Evolutionary conservation across 2,329 filamentous ascomycete species (phyloP).

Genomic region (Fusarium sp.): DNA sequence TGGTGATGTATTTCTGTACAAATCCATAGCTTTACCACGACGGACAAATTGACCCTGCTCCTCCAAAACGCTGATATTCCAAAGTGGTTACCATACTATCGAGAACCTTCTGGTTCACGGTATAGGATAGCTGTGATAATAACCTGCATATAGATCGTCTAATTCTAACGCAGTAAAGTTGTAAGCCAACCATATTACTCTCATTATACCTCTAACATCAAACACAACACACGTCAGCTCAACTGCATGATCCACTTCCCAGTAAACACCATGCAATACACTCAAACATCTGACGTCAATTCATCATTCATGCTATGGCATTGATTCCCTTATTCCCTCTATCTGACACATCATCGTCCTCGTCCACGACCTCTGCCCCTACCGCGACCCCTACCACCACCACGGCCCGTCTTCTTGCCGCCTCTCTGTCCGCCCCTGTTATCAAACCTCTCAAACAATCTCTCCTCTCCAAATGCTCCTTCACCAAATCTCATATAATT

Average conservation of each 20-base stretch:
- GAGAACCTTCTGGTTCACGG: background rate
- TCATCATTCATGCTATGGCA: slow-evolving; percentile 25
- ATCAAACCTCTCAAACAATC: slow-evolving; percentile 72
- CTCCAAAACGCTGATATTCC: too few relatives aligned
- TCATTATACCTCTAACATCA: background rate
- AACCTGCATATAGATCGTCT: background rate
- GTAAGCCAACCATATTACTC: slow-evolving; percentile 10
- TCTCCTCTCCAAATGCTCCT: slow-evolving; percentile 81
- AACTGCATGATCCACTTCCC: slow-evolving; percentile 4
- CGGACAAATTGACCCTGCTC: background rate
- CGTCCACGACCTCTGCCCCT: slow-evolving; percentile 47
- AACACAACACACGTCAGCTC: slow-evolving; percentile 21
- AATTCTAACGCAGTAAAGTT: background rate
- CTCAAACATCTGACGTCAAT: slow-evolving; percentile 7
- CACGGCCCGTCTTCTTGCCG: slow-evolving; percentile 58
- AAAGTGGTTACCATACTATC: background rate
- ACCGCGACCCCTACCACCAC: slow-evolving; percentile 51
- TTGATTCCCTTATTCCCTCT: slow-evolving; percentile 25
- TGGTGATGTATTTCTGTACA: background rate
- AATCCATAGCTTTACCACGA: background rate
- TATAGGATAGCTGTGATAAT: background rate
- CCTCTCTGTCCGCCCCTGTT: slow-evolving; percentile 55
- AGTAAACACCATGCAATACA: background rate
- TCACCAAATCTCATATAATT: slow-evolving; percentile 89
- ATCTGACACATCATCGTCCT: slow-evolving; percentile 37